phyloP scores from a whole-genome alignment of 345 rosid species.

The Eucalyptus pauciflora region DNA sequence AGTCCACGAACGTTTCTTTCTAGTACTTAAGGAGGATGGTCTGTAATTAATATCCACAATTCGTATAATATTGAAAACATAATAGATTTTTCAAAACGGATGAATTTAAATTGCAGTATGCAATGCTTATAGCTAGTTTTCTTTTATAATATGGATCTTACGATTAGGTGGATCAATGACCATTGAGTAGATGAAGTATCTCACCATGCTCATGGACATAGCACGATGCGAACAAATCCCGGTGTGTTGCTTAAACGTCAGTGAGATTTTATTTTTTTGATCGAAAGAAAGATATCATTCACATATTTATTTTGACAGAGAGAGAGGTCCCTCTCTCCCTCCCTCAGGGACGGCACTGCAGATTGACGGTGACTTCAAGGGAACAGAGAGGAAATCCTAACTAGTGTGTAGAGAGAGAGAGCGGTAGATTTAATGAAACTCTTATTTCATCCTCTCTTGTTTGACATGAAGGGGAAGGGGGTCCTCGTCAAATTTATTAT shows the following conservation, averaged over 20 bases:
- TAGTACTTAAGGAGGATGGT: not conserved
- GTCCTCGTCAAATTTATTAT: too few relatives aligned
- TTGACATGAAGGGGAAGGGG: too few relatives aligned
- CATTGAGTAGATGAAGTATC: not conserved
- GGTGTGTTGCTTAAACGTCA: not conserved
- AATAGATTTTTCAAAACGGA: not conserved
- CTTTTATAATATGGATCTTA: too few relatives aligned
- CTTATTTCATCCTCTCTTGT: too few relatives aligned
- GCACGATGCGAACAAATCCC: not conserved
- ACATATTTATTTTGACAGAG: too few relatives aligned
- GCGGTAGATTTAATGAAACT: too few relatives aligned
- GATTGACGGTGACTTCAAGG: too few relatives aligned
- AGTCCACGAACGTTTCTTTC: not conserved
- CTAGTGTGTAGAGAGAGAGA: too few relatives aligned
- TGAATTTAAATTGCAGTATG: not conserved
- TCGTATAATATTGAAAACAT: not conserved
- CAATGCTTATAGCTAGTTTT: not conserved
- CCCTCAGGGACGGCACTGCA: too few relatives aligned
- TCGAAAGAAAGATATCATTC: too few relatives aligned
- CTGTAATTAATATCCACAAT: not conserved
- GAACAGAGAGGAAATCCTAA: too few relatives aligned
- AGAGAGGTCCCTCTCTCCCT: too few relatives aligned
- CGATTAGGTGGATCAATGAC: not conserved
- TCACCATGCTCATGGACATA: not conserved
- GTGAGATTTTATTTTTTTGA: not conserved